These are phyloP conservation scores for Colletotrichum cuscutae DNA, from an alignment of 2,329 filamentous ascomycete species.

Conservation along the genomic window DNA sequence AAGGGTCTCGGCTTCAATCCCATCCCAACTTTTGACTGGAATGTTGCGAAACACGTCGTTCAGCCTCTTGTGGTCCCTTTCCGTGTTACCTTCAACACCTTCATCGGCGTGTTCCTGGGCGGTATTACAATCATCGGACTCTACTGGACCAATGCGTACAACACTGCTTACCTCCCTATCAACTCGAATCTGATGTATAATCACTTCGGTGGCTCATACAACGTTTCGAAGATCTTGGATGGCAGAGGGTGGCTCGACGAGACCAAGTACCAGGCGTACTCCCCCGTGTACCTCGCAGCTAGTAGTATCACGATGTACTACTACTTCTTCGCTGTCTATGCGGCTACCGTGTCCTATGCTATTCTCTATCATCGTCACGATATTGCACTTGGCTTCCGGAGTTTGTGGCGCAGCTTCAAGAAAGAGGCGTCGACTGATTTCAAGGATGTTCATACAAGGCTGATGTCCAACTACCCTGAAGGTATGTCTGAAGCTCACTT, in stretches of 20 bases:
- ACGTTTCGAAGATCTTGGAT: slow-evolving; percentile 47
- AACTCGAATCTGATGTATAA: slow-evolving; percentile 52
- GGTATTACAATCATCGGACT: slow-evolving; percentile 43
- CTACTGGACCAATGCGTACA: slow-evolving; percentile 47
- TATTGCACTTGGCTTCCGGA: slow-evolving; percentile 48
- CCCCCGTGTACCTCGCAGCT: slow-evolving; percentile 53
- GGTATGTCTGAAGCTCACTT: neutral
- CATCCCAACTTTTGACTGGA: slow-evolving; percentile 53
- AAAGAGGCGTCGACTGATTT: slow-evolving; percentile 37
- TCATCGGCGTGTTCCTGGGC: slow-evolving; percentile 43
- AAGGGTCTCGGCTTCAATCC: slow-evolving; percentile 52
- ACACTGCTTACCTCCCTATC: slow-evolving; percentile 51
- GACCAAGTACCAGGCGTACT: slow-evolving; percentile 51
- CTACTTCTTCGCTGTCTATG: slow-evolving; percentile 54
- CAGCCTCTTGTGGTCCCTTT: slow-evolving; percentile 45
- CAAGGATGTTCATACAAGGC: slow-evolving; percentile 55
- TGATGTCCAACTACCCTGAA: slow-evolving; percentile 59
- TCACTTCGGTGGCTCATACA: slow-evolving; percentile 50
- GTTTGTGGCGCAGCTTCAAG: slow-evolving; percentile 44
- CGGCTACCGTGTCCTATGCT: slow-evolving; percentile 51
- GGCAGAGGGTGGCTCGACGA: slow-evolving; percentile 47
- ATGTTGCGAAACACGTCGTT: slow-evolving; percentile 42
- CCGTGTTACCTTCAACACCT: slow-evolving; percentile 44
- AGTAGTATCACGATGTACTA: slow-evolving; percentile 48
- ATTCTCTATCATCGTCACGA: slow-evolving; percentile 52